Percentiles rank a stretch among this genome's conserved stretches.
These are phyloP conservation scores for Vararia minispora DNA, from an alignment of 768 basidiomycete genomes.

Conservation along the genomic window DNA sequence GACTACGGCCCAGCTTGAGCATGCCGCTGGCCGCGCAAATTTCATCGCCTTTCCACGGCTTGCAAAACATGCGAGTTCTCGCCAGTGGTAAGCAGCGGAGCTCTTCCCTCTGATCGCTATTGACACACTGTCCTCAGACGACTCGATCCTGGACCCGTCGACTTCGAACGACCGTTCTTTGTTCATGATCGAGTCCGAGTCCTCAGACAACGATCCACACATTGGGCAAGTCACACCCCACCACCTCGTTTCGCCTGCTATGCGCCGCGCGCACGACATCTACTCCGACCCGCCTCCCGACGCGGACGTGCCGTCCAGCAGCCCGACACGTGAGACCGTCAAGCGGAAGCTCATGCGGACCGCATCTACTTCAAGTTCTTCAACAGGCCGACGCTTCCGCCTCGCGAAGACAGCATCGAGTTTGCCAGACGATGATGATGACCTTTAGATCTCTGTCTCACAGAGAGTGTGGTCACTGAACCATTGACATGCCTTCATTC, in stretches of 20 bases:
- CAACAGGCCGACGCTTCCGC: no score
- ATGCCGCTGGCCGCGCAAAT: neutral
- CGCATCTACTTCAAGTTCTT: no score
- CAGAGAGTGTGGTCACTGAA: no score
- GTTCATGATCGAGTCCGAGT: slow-evolving; percentile 21
- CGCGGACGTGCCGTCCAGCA: no score
- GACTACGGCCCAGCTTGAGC: neutral
- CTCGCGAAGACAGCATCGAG: no score
- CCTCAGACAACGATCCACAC: slow-evolving; percentile 57
- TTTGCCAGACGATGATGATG: no score
- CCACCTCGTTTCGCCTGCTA: slow-evolving; percentile 51
- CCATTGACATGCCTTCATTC: no score
- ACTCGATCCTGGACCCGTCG: slow-evolving; percentile 31
- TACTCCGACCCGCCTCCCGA: no score
- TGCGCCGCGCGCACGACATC: slow-evolving; percentile 29
- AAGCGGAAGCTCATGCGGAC: no score
- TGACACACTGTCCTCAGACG: slow-evolving; percentile 24
- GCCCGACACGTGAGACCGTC: no score
- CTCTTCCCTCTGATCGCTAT: neutral
- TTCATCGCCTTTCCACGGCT: slow-evolving; percentile 16
- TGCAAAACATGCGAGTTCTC: slow-evolving; percentile 15
- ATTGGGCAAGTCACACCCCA: slow-evolving; percentile 61
- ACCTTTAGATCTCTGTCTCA: no score
- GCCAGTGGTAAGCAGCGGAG: slow-evolving; percentile 24
- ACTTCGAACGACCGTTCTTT: slow-evolving; percentile 2